Percentiles rank a stretch among this genome's conserved stretches.
phyloP scores from a whole-genome alignment of 176 grass and related monocot species.

The Carex parvula region DNA sequence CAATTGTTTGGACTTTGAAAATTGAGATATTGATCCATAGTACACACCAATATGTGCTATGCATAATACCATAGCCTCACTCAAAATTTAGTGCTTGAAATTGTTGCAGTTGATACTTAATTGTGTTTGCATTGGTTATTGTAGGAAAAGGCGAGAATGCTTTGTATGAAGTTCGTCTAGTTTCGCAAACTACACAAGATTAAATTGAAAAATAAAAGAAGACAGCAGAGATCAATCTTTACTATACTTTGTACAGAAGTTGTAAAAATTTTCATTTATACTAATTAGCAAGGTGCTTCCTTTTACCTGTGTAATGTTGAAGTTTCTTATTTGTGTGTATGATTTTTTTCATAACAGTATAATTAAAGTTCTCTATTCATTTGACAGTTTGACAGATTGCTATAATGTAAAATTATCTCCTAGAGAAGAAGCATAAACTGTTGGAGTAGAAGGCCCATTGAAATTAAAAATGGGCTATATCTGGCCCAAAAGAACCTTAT shows the following conservation, averaged over 20 bases:
- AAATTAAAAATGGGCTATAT: neutral
- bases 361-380: neutral
- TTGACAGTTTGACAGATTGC: no score
- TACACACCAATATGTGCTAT: no score
- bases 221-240: neutral
- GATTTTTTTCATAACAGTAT: neutral
- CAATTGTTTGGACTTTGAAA: no score
- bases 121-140: conserved; percentile 4
- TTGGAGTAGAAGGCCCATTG: no score
- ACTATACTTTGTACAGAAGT: conserved; percentile 23
- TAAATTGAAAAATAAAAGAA: neutral
- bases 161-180: conserved; percentile 57
- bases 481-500: neutral
- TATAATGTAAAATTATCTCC: neutral
- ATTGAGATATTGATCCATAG: no score
- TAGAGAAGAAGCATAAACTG: neutral
- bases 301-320: neutral
- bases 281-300: neutral
- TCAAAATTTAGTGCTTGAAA: neutral
- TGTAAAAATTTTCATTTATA: conserved; percentile 8
- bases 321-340: neutral
- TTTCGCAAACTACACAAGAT: conserved; percentile 32
- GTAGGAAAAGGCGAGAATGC: conserved; percentile 45
- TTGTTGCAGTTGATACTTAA: neutral
- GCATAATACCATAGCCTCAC: no score